A percentile compares a stretch with the other conserved stretches of the same genome.
These are phyloP conservation scores for Psophocarpus tetragonolobus DNA, from an alignment of 306 rosid genomes.

Conservation along the genomic window DNA sequence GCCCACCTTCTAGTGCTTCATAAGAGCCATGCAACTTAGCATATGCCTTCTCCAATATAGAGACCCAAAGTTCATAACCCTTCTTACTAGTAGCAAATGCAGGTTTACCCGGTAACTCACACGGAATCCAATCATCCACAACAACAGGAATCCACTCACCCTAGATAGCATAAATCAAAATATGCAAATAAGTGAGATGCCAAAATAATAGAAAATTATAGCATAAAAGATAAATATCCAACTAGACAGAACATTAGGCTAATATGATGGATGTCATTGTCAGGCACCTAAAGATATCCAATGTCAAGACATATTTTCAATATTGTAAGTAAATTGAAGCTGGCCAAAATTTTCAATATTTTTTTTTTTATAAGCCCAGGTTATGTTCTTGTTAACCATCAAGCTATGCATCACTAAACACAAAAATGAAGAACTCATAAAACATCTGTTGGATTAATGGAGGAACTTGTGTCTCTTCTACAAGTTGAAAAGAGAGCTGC, in stretches of 20 bases:
- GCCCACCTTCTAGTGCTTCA: slow-evolving; percentile 98
- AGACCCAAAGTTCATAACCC: slow-evolving; percentile 95
- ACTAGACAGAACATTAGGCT: background rate
- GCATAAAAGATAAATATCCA: slow-evolving; percentile 22
- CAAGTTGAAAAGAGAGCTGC: background rate
- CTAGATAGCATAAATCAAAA: slow-evolving; percentile 46
- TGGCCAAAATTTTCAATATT: too few relatives aligned
- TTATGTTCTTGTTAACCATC: background rate
- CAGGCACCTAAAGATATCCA: background rate
- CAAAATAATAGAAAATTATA: background rate
- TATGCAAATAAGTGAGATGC: slow-evolving; percentile 12
- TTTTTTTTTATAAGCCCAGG: background rate
- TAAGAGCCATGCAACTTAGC: slow-evolving; percentile 99
- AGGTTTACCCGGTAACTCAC: slow-evolving; percentile 93
- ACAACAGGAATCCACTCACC: slow-evolving; percentile 99
- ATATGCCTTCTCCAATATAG: slow-evolving; percentile 98
- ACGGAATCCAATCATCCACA: slow-evolving; percentile 99
- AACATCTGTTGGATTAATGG: background rate
- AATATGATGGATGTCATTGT: slow-evolving; percentile 4
- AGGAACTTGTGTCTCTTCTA: background rate
- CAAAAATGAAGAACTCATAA: background rate
- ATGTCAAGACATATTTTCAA: slow-evolving; percentile 9
- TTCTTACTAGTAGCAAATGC: slow-evolving; percentile 97
- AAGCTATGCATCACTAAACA: background rate
- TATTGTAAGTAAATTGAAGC: background rate